Evolutionary conservation across 1,284 basidiomycete species (phyloP), one percentile per base, ranked within the genome.

Genomic region (Marasmius tenuissimus): DNA sequence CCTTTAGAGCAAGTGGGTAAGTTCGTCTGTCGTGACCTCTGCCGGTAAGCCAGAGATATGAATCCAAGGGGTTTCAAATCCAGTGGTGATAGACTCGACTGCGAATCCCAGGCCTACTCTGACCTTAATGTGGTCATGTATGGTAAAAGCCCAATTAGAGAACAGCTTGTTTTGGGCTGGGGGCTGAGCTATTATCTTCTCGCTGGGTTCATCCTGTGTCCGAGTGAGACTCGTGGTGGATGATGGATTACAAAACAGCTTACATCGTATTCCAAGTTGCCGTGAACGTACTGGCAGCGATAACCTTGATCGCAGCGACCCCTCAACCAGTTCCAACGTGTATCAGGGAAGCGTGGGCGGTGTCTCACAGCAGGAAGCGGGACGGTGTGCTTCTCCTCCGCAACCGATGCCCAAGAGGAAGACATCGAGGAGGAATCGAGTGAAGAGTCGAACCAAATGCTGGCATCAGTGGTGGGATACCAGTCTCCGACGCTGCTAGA

Each of bases 1-100:
- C 1, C 71, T 70, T 0, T 64, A 58, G 33, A 81, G 66, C 0
- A 80, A 58, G 4, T 63, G 39, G 6, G 49, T 48, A 0, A 83
- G 57, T 1, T 71, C 68, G 5, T 60, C 62, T 4, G 69, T 59
- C 7, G 70, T 68, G 12, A 76, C 71, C 4, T 60, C 61, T 7
- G 62, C 45, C 0, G 78, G 78, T 12, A 84, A 64, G 27, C 78
- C 76, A 5, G 71, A 67, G n/a, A 84, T 64, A 45, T 73, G 71
- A 2, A 82, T 53, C 73, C 76, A 81, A 1, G 73, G 75, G 0
- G 76, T 79, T 64, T 84, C 82, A 50, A 83, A 81, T 0, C 80
- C 80, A n/a, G 81, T 84, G 7, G 71, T 72, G 2, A 82, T 60
- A 3, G 76, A 73, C 35, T 71, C 67, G 10, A 82, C 71, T 16